Base-by-base conservation (phyloP, 768 basidiomycete species). In the Russula lepida region DNA sequence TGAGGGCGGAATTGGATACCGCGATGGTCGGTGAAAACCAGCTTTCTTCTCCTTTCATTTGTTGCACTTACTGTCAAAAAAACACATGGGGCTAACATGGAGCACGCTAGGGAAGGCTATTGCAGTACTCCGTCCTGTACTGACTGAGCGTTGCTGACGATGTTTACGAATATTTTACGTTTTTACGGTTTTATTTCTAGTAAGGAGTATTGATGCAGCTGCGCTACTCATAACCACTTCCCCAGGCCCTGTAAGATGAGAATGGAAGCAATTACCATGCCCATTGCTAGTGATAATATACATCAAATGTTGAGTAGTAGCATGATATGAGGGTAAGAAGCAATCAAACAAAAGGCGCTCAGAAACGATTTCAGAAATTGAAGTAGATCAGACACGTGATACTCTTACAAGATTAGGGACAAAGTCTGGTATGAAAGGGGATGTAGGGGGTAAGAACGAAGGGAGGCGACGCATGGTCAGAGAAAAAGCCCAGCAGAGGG, bases 1-100 rank as follows among this genome's bases (percentile, higher is more conserved):
- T 0, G 82, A 67, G 3, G 72, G 68, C 0, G 97, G 95, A 39
- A 98, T 88, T 6, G 80, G n/a, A n/a, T n/a, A n/a, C n/a, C n/a
- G n/a, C n/a, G n/a, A n/a, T n/a, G n/a, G n/a, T n/a, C n/a, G n/a
- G n/a, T n/a, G n/a, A n/a, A n/a, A n/a, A n/a, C n/a, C n/a, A n/a
- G n/a, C n/a, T n/a, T n/a, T n/a, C n/a, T n/a, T n/a, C n/a, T n/a
- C n/a, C n/a, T n/a, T n/a, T n/a, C n/a, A n/a, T n/a, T n/a, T n/a
- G n/a, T n/a, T n/a, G n/a, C n/a, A n/a, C n/a, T n/a, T n/a, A n/a
- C n/a, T n/a, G n/a, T n/a, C n/a, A n/a, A n/a, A n/a, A n/a, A n/a
- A n/a, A n/a, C n/a, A n/a, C n/a, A n/a, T n/a, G n/a, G n/a, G n/a
- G n/a, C n/a, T n/a, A n/a, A n/a, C n/a, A n/a, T n/a, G n/a, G n/a